A percentile compares a stretch with the other conserved stretches of the same genome.
Evolutionary conservation across 257 asterid species (phyloP).

Genomic region (Penstemon eatonii): DNA sequence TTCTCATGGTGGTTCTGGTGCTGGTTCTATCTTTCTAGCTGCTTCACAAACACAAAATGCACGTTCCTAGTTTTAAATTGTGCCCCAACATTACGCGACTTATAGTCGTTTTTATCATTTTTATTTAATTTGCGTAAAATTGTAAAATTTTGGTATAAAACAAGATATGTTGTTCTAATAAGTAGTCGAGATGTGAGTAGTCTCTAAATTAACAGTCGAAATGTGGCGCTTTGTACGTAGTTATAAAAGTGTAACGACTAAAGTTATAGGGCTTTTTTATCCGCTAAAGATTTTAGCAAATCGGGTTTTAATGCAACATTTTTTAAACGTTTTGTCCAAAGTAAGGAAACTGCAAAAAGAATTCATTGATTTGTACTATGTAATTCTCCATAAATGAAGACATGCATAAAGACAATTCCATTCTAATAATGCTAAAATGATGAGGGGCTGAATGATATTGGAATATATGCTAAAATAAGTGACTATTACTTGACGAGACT

Average conservation of each 20-base stretch:
- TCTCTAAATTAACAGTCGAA: too few relatives aligned
- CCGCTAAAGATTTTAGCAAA: background rate
- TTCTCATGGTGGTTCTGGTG: constrained; percentile 78
- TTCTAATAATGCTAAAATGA: constrained; percentile 26
- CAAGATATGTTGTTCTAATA: background rate
- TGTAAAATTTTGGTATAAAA: too few relatives aligned
- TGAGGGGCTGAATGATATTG: background rate
- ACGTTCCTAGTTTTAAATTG: constrained; percentile 19
- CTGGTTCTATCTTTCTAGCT: constrained; percentile 70
- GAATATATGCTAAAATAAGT: constrained; percentile 6
- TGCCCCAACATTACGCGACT: background rate
- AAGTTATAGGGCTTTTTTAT: too few relatives aligned
- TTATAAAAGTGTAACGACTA: too few relatives aligned
- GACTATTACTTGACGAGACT: background rate
- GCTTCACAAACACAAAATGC: constrained; percentile 55
- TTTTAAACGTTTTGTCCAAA: constrained; percentile 31
- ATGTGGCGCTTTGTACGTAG: too few relatives aligned
- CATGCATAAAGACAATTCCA: constrained; percentile 30
- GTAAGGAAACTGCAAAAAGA: constrained; percentile 29
- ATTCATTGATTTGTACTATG: constrained; percentile 7
- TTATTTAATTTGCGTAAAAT: background rate
- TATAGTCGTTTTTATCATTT: background rate
- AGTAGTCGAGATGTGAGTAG: too few relatives aligned
- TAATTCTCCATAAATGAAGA: background rate
- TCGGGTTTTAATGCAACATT: constrained; percentile 4